These are phyloP conservation scores for Plasmodium falciparum DNA, from an alignment of 169 alveolate genomes.

Conservation along the genomic window DNA sequence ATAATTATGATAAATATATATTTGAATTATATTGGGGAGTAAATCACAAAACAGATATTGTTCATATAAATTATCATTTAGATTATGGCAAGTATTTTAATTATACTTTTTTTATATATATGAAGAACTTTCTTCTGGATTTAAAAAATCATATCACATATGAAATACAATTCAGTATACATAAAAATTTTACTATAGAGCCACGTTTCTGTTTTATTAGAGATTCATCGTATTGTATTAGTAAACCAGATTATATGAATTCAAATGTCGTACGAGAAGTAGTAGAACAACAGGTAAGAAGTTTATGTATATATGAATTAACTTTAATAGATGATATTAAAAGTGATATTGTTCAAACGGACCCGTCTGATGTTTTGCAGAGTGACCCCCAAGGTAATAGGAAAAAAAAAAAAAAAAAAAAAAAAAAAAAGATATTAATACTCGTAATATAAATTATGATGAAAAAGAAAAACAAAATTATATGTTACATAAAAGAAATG, in stretches of 20 bases:
- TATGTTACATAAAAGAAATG: neutral
- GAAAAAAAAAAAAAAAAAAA: neutral
- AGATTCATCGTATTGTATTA: slow-evolving; percentile 66
- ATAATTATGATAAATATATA: slow-evolving; percentile 10
- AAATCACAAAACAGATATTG: slow-evolving; percentile 48
- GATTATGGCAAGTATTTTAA: slow-evolving; percentile 73
- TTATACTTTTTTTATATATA: slow-evolving; percentile 54
- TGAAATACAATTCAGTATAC: slow-evolving; percentile 54
- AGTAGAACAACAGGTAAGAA: slow-evolving; percentile 68
- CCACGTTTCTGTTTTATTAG: slow-evolving; percentile 61
- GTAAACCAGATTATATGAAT: slow-evolving; percentile 66
- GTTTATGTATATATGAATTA: slow-evolving; percentile 56
- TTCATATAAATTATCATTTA: slow-evolving; percentile 54
- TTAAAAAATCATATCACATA: slow-evolving; percentile 41
- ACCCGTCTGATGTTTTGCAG: neutral
- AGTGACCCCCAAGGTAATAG: neutral
- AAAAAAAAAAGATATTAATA: neutral
- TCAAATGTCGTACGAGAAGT: slow-evolving; percentile 56
- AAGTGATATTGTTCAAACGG: neutral
- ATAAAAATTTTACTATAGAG: slow-evolving; percentile 60
- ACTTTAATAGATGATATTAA: slow-evolving; percentile 14
- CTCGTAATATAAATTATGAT: neutral
- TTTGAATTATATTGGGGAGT: slow-evolving; percentile 74
- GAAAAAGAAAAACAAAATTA: neutral
- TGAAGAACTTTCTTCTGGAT: slow-evolving; percentile 49